Base-by-base conservation (phyloP, 176 grass and related monocot species). In the Hsuehochloa calcarea region DNA sequence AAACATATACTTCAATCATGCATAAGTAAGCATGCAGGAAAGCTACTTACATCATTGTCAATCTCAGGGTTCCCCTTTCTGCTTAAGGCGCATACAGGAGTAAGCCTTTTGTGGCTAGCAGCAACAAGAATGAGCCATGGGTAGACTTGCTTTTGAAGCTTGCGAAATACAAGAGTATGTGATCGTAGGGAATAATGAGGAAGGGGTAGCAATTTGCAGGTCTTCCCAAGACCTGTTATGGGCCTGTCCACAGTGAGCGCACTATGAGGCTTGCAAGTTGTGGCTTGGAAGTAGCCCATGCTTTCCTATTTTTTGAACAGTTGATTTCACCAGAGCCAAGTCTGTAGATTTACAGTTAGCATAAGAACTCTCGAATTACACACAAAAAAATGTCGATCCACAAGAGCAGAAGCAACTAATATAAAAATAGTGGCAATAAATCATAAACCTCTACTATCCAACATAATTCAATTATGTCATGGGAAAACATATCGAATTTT, bases 261-360 rank as follows among this genome's bases (percentile, higher is more conserved):
- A 84, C 60, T 85, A 22, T 87, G 85, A 70, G 90, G 93, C 72
- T 88, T 94, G 76, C 85, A 94, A 56, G 82, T 88, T 49, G 89
- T 86, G 51, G 89, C 89, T 71, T 94, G 92, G 72, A 94, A 90
- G 68, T 86, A 92, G 77, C 77, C 92, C 93, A 92, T 90, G 39
- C 17, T 92, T 80, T 68, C 59, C 74, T 87, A 61, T 84, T 81
- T 50, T 89, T 88, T 92, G 65, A 87, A 89, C 38, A 40, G n/a
- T 78, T 14, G 64, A 74, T 79, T 68, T 43, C 55, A 69, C 62
- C 64, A 70, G 50, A 75, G 4, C 62, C 68, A 65, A 83, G 43
- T 8, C 79, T 90, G 84, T 74, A 83, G 22, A 77, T 69, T 70
- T 44, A 66, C 46, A 86, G 71, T 25, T 40, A 82, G 13, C 54